These are phyloP conservation scores for Pichia sp. DNA, from an alignment of 1,139 yeast species.

Conservation along the genomic window DNA sequence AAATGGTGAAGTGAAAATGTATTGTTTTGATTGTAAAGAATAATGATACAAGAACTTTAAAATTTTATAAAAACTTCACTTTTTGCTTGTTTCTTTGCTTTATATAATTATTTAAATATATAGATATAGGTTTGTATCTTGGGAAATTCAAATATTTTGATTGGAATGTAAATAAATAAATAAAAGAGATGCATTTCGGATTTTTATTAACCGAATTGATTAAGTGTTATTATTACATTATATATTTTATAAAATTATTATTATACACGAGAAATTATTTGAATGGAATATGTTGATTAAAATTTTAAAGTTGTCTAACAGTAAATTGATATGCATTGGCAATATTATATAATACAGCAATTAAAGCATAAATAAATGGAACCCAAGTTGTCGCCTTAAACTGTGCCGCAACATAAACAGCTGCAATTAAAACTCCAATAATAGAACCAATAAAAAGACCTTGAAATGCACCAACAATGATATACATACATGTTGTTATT, in stretches of 20 bases:
- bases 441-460: constrained; percentile 70
- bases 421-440: constrained; percentile 60
- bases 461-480: constrained; percentile 51
- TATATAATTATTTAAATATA: neutral
- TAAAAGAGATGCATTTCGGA: too few relatives aligned
- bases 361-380: constrained; percentile 74
- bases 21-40: constrained; percentile 53
- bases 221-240: neutral
- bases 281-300: neutral
- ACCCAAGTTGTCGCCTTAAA: constrained; percentile 92
- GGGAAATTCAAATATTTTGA: too few relatives aligned
- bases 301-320: constrained; percentile 25
- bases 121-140: neutral
- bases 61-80: neutral
- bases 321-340: constrained; percentile 57
- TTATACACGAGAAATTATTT: neutral
- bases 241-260: neutral
- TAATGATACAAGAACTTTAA: neutral
- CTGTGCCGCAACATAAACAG: constrained; percentile 70
- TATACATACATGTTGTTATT: constrained; percentile 36
- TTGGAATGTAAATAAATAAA: too few relatives aligned
- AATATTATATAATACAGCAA: constrained; percentile 60
- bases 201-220: too few relatives aligned
- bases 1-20: constrained; percentile 76
- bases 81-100: constrained; percentile 1